Evolutionary conservation across 2,329 filamentous ascomycete species (phyloP).

Genomic region (Ophiosphaerella narmari): DNA sequence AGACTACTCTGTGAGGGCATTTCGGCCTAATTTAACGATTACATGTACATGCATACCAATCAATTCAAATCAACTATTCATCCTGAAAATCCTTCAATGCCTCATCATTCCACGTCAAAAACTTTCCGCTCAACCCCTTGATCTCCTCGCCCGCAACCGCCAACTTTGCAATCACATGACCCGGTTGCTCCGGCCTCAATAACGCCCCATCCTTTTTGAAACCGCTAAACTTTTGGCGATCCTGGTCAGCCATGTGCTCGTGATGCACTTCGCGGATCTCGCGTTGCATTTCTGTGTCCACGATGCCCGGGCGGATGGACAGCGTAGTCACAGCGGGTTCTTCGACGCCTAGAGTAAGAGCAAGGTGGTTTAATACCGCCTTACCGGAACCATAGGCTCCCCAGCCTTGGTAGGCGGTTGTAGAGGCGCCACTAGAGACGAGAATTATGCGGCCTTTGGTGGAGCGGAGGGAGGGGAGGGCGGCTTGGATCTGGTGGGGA

Average conservation of each 20-base stretch:
- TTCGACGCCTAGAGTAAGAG: slow-evolving; percentile 72
- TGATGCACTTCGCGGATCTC: slow-evolving; percentile 75
- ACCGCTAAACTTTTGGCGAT: slow-evolving; percentile 67
- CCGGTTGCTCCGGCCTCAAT: slow-evolving; percentile 81
- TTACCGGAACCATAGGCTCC: slow-evolving; percentile 82
- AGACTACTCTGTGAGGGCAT: not conserved
- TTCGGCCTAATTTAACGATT: not conserved
- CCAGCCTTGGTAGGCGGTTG: slow-evolving; percentile 71
- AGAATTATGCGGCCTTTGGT: slow-evolving; percentile 74
- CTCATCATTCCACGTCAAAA: slow-evolving; percentile 58
- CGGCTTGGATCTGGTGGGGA: slow-evolving; percentile 65
- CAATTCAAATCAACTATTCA: slow-evolving; percentile 5
- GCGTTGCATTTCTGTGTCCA: slow-evolving; percentile 91
- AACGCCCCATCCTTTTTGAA: slow-evolving; percentile 73
- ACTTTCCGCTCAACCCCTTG: slow-evolving; percentile 74
- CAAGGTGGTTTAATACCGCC: slow-evolving; percentile 80
- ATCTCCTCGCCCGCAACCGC: slow-evolving; percentile 63
- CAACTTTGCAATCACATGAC: slow-evolving; percentile 81
- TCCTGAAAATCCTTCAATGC: slow-evolving; percentile 30
- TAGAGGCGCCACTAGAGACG: slow-evolving; percentile 78
- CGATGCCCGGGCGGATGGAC: slow-evolving; percentile 75
- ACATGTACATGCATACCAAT: slow-evolving; percentile 6
- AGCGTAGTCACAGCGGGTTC: slow-evolving; percentile 77
- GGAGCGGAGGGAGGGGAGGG: slow-evolving; percentile 70
- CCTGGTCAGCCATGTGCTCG: slow-evolving; percentile 61